A percentile compares a stretch with the other conserved stretches of the same genome.
Conservation (phyloP, 2,329 filamentous ascomycete genomes). For the Coleophoma eucalyptorum region DNA sequence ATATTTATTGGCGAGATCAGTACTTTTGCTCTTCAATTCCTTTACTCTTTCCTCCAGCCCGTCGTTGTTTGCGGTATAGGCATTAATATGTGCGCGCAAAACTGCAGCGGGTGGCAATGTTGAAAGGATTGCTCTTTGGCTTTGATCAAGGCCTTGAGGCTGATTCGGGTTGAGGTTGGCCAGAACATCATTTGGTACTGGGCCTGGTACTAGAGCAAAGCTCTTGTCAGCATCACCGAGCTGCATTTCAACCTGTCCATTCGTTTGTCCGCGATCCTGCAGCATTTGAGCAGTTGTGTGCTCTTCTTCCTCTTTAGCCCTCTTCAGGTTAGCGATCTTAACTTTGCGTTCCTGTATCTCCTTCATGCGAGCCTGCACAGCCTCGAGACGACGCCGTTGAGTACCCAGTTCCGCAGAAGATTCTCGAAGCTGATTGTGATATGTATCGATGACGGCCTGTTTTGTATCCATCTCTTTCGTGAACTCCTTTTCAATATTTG, state of each 20-base stretch:
- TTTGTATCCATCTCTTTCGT: conserved; percentile 78
- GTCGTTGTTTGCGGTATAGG: conserved; percentile 66
- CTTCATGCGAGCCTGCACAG: conserved; percentile 61
- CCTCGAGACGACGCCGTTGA: conserved; percentile 69
- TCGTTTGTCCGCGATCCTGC: conserved; percentile 40
- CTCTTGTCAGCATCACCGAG: conserved; percentile 30
- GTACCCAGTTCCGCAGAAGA: conserved; percentile 76
- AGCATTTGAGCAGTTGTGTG: conserved; percentile 44
- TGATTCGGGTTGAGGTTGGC: conserved; percentile 24
- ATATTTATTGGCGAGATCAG: conserved; percentile 84
- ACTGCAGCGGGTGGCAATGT: conserved; percentile 54
- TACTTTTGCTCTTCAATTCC: conserved; percentile 72
- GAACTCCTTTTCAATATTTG: conserved; percentile 75
- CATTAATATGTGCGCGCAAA: conserved; percentile 65
- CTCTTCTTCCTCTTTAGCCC: conserved; percentile 69
- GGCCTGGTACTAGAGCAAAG: conserved; percentile 13
- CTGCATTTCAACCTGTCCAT: conserved; percentile 49
- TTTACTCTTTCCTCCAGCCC: conserved; percentile 64
- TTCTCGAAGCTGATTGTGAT: conserved; percentile 77
- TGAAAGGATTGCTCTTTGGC: conserved; percentile 34
- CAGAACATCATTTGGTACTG: conserved; percentile 12
- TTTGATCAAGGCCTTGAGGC: conserved; percentile 37
- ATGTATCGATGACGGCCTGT: conserved; percentile 76
- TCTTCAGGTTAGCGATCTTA: conserved; percentile 74
- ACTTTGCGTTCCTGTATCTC: conserved; percentile 60